phyloP scores from a whole-genome alignment of 441 rosid species.

The Erodium moschatum region DNA sequence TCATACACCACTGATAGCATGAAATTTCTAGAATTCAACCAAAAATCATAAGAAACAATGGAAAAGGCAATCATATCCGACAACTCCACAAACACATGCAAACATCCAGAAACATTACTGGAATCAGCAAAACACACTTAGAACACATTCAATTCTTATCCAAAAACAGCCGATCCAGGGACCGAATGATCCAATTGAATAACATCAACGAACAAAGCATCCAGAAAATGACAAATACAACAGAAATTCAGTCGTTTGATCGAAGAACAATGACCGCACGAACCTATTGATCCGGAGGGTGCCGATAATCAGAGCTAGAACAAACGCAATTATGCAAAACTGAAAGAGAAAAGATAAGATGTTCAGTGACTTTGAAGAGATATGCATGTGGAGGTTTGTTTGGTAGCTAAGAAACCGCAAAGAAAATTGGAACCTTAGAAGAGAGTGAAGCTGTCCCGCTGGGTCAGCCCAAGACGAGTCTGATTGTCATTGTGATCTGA shows the following conservation, averaged over 20 bases:
- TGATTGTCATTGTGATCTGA: too few species aligned
- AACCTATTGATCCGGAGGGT: neutral
- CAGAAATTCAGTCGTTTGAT: neutral
- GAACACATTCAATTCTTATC: neutral
- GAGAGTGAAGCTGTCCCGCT: too few species aligned
- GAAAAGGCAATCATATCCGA: neutral
- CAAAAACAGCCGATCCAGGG: conserved; percentile 15
- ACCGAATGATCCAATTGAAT: conserved; percentile 9
- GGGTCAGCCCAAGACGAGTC: too few species aligned
- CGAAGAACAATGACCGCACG: neutral
- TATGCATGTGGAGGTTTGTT: conserved; percentile 1
- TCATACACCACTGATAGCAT: neutral
- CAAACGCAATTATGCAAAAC: neutral
- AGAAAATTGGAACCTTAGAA: neutral
- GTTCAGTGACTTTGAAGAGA: neutral
- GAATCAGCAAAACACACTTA: neutral
- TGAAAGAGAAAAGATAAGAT: neutral
- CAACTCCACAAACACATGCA: neutral
- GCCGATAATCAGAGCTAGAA: neutral
- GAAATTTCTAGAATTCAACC: neutral
- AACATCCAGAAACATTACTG: neutral
- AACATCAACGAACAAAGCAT: neutral
- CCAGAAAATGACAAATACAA: neutral
- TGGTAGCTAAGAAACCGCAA: neutral
- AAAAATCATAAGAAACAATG: neutral